Evolutionary conservation across 2,329 filamentous ascomycete species (phyloP).

Genomic region (Epichloe brachyelytri): DNA sequence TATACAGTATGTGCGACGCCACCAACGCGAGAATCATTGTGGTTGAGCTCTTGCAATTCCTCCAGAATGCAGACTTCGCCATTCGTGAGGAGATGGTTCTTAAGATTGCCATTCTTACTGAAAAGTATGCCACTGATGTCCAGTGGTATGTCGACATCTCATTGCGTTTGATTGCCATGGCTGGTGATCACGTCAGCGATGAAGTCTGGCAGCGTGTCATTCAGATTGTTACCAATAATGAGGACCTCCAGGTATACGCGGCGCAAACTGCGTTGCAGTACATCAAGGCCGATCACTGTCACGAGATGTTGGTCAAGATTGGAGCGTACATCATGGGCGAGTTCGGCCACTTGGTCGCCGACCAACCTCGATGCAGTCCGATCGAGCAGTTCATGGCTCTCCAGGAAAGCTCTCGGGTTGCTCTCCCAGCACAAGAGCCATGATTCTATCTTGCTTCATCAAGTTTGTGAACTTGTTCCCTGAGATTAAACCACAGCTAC

Average conservation of each 20-base stretch:
- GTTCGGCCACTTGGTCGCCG: constrained; percentile 92
- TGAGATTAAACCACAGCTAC: constrained; percentile 90
- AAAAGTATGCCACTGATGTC: constrained; percentile 96
- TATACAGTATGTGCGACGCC: constrained; percentile 99
- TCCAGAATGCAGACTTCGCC: constrained; percentile 93
- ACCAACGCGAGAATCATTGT: constrained; percentile 92
- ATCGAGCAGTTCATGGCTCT: constrained; percentile 95
- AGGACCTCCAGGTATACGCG: constrained; percentile 92
- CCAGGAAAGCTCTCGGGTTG: constrained; percentile 80
- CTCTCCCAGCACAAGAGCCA: constrained; percentile 79
- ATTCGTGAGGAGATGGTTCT: constrained; percentile 98
- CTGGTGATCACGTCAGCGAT: constrained; percentile 95
- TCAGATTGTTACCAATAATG: constrained; percentile 98
- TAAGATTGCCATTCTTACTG: constrained; percentile 95
- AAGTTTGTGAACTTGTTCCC: constrained; percentile 98
- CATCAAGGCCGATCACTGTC: constrained; percentile 82
- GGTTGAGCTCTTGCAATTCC: constrained; percentile 81
- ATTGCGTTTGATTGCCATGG: constrained; percentile 84
- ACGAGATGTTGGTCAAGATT: constrained; percentile 96
- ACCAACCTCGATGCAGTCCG: constrained; percentile 81
- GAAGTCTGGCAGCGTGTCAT: constrained; percentile 99
- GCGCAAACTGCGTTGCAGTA: constrained; percentile 88
- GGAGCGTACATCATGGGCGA: constrained; percentile 92
- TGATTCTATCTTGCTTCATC: constrained; percentile 89
- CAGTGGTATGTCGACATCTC: constrained; percentile 99